Percentiles rank a stretch among this genome's conserved stretches.
Evolutionary conservation across 768 basidiomycete genomes (phyloP).

Genomic region (Pisolithus albus): DNA sequence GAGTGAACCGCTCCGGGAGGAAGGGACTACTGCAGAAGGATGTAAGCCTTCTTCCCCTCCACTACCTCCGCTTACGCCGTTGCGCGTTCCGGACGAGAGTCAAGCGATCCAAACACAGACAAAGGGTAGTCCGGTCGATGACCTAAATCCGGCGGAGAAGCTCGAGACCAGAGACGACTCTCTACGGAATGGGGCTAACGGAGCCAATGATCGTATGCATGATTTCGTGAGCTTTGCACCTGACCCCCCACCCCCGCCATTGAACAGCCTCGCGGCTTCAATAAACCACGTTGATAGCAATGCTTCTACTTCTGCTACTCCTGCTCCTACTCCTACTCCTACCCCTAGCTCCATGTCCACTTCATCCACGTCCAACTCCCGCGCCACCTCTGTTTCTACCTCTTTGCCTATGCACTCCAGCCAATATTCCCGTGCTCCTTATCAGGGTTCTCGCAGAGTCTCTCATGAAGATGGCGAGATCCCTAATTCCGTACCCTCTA

Average conservation of each 20-base stretch:
- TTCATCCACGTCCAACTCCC: conserved; percentile 13
- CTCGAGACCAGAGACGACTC: conserved; percentile 19
- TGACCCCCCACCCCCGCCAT: conserved; percentile 28
- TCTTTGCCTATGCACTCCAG: conserved; percentile 3
- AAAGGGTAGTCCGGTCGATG: background rate
- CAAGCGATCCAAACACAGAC: conserved; percentile 7
- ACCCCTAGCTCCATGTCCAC: conserved; percentile 21
- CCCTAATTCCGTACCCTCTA: conserved; percentile 29
- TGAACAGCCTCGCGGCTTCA: conserved; percentile 13
- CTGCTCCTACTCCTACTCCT: conserved; percentile 7
- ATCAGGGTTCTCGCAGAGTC: conserved; percentile 18
- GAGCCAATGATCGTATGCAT: conserved; percentile 13
- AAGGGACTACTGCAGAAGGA: background rate
- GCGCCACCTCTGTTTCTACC: conserved; percentile 17
- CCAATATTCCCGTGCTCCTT: background rate
- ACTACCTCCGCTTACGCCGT: background rate
- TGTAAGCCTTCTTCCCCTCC: background rate
- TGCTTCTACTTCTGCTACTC: background rate
- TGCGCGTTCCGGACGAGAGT: conserved; percentile 2
- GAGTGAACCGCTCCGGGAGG: too few relatives aligned
- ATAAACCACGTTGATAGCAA: conserved; percentile 4
- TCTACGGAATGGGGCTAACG: conserved; percentile 14
- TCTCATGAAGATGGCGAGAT: conserved; percentile 54
- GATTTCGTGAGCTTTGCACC: conserved; percentile 23
- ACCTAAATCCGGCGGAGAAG: conserved; percentile 16